A percentile compares a stretch with the other conserved stretches of the same genome.
phyloP scores from a whole-genome alignment of 2,329 filamentous ascomycete species.

The Trichoderma asperellum region DNA sequence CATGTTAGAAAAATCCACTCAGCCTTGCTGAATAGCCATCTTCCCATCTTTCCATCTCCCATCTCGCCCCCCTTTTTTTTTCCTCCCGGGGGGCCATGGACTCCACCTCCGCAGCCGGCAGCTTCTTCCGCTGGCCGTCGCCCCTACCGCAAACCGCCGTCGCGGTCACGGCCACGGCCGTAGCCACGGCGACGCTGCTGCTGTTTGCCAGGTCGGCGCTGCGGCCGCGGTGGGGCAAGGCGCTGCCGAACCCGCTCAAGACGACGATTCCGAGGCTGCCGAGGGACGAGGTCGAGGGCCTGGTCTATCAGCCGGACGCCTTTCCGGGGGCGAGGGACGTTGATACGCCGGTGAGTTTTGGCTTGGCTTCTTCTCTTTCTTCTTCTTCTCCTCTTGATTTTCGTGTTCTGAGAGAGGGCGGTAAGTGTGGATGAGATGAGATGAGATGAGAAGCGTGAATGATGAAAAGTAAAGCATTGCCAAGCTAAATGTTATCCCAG shows the following conservation, averaged over 20 bases:
- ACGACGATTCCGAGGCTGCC: conserved; percentile 45
- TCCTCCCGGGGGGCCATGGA: conserved; percentile 38
- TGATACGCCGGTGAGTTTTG: conserved; percentile 58
- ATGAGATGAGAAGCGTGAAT: background rate
- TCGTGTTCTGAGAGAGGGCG: background rate
- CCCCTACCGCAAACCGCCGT: conserved; percentile 34
- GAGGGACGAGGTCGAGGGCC: conserved; percentile 42
- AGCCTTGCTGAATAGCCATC: background rate
- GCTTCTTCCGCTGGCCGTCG: conserved; percentile 33
- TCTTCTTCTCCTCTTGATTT: background rate
- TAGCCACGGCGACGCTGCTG: conserved; percentile 48
- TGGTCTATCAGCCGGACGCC: conserved; percentile 67
- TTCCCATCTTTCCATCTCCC: background rate
- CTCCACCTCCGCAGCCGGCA: conserved; percentile 33
- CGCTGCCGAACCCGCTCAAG: conserved; percentile 52
- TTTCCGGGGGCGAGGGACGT: conserved; percentile 77
- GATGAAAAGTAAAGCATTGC: background rate
- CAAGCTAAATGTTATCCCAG: conserved; percentile 36
- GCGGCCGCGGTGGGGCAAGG: conserved; percentile 46
- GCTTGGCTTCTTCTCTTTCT: conserved; percentile 17
- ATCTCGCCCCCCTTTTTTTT: background rate
- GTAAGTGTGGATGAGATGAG: background rate
- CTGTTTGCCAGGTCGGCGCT: conserved; percentile 42
- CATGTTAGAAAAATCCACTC: background rate
- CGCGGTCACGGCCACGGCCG: conserved; percentile 46